Percentiles rank a stretch among this genome's conserved stretches.
Conservation (phyloP, 129 eudicot species). For the Smallanthus sonchifolius region DNA sequence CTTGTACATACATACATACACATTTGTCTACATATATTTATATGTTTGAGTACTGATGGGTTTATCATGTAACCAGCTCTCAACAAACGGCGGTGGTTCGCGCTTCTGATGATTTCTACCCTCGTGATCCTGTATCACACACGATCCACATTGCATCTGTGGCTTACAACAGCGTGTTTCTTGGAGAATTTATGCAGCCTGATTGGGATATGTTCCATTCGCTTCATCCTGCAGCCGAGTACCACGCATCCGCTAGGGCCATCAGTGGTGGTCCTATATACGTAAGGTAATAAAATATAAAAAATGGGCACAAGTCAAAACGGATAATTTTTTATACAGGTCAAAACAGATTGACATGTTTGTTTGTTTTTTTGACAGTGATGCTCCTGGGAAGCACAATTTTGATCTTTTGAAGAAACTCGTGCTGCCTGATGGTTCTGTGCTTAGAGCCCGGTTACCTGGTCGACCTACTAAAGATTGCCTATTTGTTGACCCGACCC, state of each 20-base stretch:
- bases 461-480: constrained; percentile 83
- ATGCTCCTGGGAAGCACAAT: constrained; percentile 86
- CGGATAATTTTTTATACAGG: neutral
- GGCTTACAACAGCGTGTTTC: constrained; percentile 80
- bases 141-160: constrained; percentile 79
- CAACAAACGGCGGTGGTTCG: constrained; percentile 83
- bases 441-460: constrained; percentile 67
- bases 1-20: neutral
- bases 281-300: constrained; percentile 46
- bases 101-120: constrained; percentile 92
- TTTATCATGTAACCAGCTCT: constrained; percentile 47
- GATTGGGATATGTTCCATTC: constrained; percentile 97
- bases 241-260: constrained; percentile 78
- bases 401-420: constrained; percentile 66
- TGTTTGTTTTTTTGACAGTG: constrained; percentile 32
- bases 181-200: constrained; percentile 94
- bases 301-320: neutral
- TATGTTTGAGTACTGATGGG: constrained; percentile 6
- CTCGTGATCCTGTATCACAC: constrained; percentile 77
- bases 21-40: neutral
- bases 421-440: constrained; percentile 74
- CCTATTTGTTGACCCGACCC: constrained; percentile 63
- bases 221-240: constrained; percentile 77
- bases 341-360: neutral
- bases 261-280: constrained; percentile 82